phyloP scores from a whole-genome alignment of 2,329 filamentous ascomycete genomes.

The Colletotrichum sojae region DNA sequence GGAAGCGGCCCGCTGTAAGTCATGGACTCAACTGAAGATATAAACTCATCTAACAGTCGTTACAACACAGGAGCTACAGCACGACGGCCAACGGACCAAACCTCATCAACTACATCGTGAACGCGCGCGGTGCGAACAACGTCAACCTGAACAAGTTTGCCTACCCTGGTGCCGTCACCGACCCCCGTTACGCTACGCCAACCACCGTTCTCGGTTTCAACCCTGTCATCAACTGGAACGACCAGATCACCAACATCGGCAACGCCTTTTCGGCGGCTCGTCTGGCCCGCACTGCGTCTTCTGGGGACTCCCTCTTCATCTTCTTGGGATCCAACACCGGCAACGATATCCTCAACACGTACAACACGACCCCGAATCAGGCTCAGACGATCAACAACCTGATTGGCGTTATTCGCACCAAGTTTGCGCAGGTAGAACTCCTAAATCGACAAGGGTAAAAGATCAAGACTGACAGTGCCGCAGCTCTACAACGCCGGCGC shows the following conservation, averaged over 20 bases:
- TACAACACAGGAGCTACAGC: not conserved
- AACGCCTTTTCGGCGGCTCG: not conserved
- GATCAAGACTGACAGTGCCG: no score
- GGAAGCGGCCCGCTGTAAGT: not conserved
- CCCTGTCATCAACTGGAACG: constrained; percentile 22
- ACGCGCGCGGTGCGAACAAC: constrained; percentile 4
- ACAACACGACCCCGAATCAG: constrained; percentile 27
- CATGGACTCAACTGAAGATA: not conserved
- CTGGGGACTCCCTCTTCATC: constrained; percentile 21
- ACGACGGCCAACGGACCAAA: constrained; percentile 10
- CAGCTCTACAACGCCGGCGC: constrained; percentile 21
- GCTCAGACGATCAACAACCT: constrained; percentile 16
- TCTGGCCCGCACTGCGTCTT: not conserved
- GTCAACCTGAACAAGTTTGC: constrained; percentile 27
- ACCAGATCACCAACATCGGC: constrained; percentile 14
- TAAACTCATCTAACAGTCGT: rapidly evolving
- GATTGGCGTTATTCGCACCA: constrained; percentile 9
- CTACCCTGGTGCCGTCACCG: constrained; percentile 1
- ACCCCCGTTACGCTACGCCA: constrained; percentile 14
- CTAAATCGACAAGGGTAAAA: no score
- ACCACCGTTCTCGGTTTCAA: constrained; percentile 7
- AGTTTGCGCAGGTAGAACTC: constrained; percentile 25
- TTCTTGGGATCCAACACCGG: constrained; percentile 25
- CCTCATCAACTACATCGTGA: constrained; percentile 25
- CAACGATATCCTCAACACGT: constrained; percentile 24